Conservation (phyloP, 208 protist species). For the Trichomonas tenax region DNA sequence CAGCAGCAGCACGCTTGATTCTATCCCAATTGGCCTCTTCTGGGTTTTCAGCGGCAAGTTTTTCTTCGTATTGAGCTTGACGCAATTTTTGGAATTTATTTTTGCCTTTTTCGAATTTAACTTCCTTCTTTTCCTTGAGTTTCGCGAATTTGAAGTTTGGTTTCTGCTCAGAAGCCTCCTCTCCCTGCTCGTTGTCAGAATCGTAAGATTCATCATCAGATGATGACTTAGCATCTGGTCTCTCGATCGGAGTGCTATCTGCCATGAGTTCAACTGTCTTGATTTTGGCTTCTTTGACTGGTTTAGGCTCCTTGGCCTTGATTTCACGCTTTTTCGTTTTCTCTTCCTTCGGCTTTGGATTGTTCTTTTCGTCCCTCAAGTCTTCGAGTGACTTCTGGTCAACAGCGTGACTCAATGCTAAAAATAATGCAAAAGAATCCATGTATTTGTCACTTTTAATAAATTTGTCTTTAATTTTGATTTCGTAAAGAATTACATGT, state of each 20-base stretch:
- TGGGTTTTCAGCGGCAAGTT: neutral
- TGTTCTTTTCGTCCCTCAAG: neutral
- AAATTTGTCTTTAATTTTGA: too few relatives aligned
- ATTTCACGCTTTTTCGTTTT: neutral
- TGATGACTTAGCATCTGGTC: neutral
- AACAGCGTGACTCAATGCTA: neutral
- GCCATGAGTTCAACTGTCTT: neutral
- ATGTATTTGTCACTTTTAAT: too few relatives aligned
- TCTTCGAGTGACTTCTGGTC: neutral
- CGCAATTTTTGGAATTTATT: slow-evolving; percentile 12
- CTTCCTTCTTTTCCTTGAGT: neutral
- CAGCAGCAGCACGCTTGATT: neutral
- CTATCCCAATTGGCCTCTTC: neutral
- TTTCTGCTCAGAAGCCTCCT: neutral
- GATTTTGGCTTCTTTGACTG: neutral
- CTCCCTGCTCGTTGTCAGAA: neutral
- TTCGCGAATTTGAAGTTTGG: neutral
- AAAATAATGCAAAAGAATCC: neutral
- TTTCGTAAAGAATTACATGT: too few relatives aligned
- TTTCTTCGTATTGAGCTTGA: neutral
- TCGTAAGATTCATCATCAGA: neutral
- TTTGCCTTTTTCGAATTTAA: neutral
- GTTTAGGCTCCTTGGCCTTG: neutral
- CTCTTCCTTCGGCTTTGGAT: neutral
- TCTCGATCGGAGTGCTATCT: neutral